Base-by-base conservation (phyloP, 768 basidiomycete genomes). In the Boletus reticulatus region DNA sequence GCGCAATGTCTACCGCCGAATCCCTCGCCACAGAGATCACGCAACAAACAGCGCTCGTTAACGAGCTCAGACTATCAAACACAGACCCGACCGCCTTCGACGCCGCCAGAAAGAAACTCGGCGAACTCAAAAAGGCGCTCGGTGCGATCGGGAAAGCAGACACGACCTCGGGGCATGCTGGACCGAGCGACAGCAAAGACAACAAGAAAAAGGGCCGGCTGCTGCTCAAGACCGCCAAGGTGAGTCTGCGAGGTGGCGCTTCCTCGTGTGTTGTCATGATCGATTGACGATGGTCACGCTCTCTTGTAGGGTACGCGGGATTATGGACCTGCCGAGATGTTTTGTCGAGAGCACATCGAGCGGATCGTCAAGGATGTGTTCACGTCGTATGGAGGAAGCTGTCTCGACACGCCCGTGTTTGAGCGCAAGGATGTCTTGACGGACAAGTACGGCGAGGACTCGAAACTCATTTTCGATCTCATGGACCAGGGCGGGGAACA, bases 401-500 rank as follows among this genome's bases (percentile, higher is more conserved):
- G 91, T 58, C 91, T 99, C 52, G 97, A 99, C 73, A 99, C 97
- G 3, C 97, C 97, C 50, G 95, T 98, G 7, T 98, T 99, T 64
- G 97, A 98, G 74, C 86, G 96, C 57, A 95, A 95, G 72, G 97
- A 99, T 68, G 87, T 99, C 54, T 75, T 98, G 42, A 84, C 94
- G 1, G 96, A 93, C 56, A 99, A 99, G 74, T 97, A 98, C 62
- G 97, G 97, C 50, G 97, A 99, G 72, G 97, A 98, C 68, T 82
- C 86, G 38, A 99, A 98, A 71, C 85, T 98, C 62, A 98, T 99
- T 57, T 98, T 97, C 69, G 97, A 98, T 72, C 81, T 99, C 47
- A 85, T 88, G 80, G 97, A 98, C 72, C 96, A 99, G 67, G 96
- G 97, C 4, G 97, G 97, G 7, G 97, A 99, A 72, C 84, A 98